Base-by-base conservation (phyloP, 495 filamentous ascomycete species). In the Collariella sp. region DNA sequence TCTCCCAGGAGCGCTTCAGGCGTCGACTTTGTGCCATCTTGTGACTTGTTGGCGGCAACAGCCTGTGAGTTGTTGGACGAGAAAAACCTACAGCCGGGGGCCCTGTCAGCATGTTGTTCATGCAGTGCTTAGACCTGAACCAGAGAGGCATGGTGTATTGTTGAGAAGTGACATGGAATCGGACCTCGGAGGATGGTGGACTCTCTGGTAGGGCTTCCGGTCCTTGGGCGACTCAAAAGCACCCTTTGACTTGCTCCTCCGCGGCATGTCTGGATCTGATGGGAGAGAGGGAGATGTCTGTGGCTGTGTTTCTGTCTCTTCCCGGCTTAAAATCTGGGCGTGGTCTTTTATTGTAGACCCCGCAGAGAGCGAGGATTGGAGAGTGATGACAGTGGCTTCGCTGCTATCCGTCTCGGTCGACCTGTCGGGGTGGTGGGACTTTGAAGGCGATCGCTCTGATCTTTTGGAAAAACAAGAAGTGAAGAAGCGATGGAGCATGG, bases 21-120 rank as follows among this genome's bases (percentile, higher is more conserved):
- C 76, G 67, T 48, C 80, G 76, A 54, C 82, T 79, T 70, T 68
- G 16, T 62, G 53, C 44, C 68, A 66, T 70, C 29, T 33, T 34
- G 47, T 15, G 16, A 29, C 11, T 36, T 16, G 34, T 9, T 18
- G 4, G 26, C 5, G 9, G 26, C 26, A 31, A 4, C 26, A 31
- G 26, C 9, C 26, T 31, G 26, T 31, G 5, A 4, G 26, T 31
- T 4, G 9, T 31, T 4, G 26, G 26, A 9, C 23, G 40, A 40
- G 38, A 16, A 22, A 40, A 10, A 40, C 16, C 9, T 48, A 43
- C 31, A 35, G 33, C 24, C 35, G 12, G 35, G 13, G 12, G 35
- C n/a, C 3, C 16, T 16, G 15, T 40, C 19, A 40, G 38, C 16
- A 3, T 9, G 26, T 9, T 31, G 26, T 16, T 18, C 15, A 16